Base-by-base conservation (phyloP, 2,329 filamentous ascomycete species). In the Mycosphaerella sp. region DNA sequence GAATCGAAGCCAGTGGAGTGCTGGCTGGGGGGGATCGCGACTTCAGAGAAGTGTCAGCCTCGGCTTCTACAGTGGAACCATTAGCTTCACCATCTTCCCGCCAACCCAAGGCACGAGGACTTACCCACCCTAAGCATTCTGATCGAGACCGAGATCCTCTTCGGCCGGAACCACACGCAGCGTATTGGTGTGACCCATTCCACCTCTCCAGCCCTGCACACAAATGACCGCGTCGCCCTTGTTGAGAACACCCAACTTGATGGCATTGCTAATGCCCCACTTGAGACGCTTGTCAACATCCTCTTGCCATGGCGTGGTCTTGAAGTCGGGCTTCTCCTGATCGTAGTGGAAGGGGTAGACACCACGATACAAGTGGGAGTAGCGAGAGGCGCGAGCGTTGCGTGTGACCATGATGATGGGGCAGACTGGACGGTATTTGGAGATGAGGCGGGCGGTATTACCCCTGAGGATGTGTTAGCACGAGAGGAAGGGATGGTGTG, bases 331-430 rank as follows among this genome's bases (percentile, higher is more conserved):
- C 84, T 97, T 97, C 67, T 78, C 76, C 78, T 95, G 87, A 51
- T 86, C 82, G 81, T 96, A 97, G 68, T 87, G 80, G 86, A 98
- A 98, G 55, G 93, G 93, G 72, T 96, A 98, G 59, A 98, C 92
- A 66, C 93, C 93, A 70, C 93, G 92, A 79, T 96, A 97, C 72
- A 98, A 76, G 74, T 98, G 93, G 63, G 84, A 87, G 75, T 93
- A 97, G 64, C 93, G 82, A 57, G 90, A 87, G 49, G 93, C 89
- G 62, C 81, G 83, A 46, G 83, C 76, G 72, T 87, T 95, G 67
- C 93, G 86, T 62, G 92, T 95, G 61, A 98, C 88, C 92, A 97
- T 97, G 80, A 98, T 92, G 77, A 98, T 96, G 66, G 93, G 93
- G 83, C 92, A 97, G 61, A 97, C 91, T 48, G 93, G 93, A 69